phyloP scores from a whole-genome alignment of 2,329 filamentous ascomycete species.

The Dactylellina leptospora region DNA sequence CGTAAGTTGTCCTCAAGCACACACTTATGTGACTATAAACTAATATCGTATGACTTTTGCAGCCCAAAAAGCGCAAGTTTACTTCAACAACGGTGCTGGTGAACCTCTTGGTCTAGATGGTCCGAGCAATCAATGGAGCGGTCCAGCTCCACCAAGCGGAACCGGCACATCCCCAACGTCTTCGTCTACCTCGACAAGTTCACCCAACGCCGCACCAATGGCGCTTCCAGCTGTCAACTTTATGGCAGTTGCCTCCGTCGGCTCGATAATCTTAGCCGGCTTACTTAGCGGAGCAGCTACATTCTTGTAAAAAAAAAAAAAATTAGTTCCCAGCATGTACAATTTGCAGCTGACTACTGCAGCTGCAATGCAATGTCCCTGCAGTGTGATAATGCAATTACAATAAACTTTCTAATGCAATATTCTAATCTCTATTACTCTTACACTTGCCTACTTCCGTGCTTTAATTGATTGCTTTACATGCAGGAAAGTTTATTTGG shows the following conservation, averaged over 20 bases:
- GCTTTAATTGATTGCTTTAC: not conserved
- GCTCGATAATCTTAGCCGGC: conserved; percentile 44
- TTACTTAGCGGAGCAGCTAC: conserved; percentile 33
- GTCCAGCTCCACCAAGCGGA: conserved; percentile 10
- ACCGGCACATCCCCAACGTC: conserved; percentile 16
- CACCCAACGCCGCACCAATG: conserved; percentile 24
- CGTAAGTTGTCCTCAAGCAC: conserved; percentile 25
- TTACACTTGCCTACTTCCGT: not conserved
- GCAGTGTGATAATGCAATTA: conserved; percentile 24
- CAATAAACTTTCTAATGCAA: conserved; percentile 9
- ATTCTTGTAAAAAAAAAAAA: conserved; percentile 40
- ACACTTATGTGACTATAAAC: not conserved
- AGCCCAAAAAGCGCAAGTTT: conserved; percentile 34
- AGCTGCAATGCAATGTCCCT: conserved; percentile 12
- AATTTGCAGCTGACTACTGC: conserved; percentile 10
- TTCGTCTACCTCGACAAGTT: conserved; percentile 16
- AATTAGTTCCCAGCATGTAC: conserved; percentile 9
- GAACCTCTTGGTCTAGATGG: conserved; percentile 40
- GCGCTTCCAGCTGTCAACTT: conserved; percentile 36
- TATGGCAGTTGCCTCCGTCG: conserved; percentile 22
- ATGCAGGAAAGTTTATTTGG: not conserved
- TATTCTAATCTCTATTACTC: conserved; percentile 6
- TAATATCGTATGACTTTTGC: conserved; percentile 6
- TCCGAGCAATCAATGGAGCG: conserved; percentile 49
- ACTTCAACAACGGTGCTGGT: conserved; percentile 33